Evolutionary conservation across 23 red algal genomes (phyloP).

Genomic region (Gracilaria domingensis): DNA sequence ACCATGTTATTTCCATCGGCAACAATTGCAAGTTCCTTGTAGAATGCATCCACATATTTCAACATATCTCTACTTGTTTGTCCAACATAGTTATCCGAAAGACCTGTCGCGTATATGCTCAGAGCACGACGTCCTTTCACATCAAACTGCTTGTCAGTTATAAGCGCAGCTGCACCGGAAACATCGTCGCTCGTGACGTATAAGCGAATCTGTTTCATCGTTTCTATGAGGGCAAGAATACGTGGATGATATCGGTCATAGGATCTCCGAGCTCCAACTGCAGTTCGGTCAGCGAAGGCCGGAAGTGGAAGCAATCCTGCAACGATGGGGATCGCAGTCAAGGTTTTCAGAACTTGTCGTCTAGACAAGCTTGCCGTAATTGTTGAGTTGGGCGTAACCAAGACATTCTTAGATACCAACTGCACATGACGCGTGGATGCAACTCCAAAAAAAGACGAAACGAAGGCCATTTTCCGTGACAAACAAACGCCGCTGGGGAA

Average conservation of each 20-base stretch:
- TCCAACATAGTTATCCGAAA: slow-evolving; percentile 64
- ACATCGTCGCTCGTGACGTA: slow-evolving; percentile 24
- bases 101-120: slow-evolving; percentile 61
- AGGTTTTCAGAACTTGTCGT: slow-evolving; percentile 10
- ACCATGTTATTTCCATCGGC: slow-evolving; percentile 36
- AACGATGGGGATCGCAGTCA: slow-evolving; percentile 13
- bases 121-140: slow-evolving; percentile 67
- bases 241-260: slow-evolving; percentile 73
- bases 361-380: slow-evolving; percentile 19
- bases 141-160: slow-evolving; percentile 56
- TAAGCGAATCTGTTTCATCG: slow-evolving; percentile 36
- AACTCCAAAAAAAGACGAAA: slow-evolving; percentile 7
- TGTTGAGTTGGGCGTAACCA: neutral
- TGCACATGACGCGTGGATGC: neutral
- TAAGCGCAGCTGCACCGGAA: slow-evolving; percentile 5
- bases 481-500: neutral
- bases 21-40: slow-evolving; percentile 49
- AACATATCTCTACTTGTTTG: slow-evolving; percentile 53
- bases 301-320: neutral
- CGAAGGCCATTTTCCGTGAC: neutral
- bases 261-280: slow-evolving; percentile 44
- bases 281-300: slow-evolving; percentile 63
- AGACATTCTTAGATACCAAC: neutral
- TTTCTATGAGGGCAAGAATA: slow-evolving; percentile 46
- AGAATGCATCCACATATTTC: slow-evolving; percentile 52